Base-by-base conservation (phyloP, 192 early-diverging fungal genomes). In the Mortierella antarctica region DNA sequence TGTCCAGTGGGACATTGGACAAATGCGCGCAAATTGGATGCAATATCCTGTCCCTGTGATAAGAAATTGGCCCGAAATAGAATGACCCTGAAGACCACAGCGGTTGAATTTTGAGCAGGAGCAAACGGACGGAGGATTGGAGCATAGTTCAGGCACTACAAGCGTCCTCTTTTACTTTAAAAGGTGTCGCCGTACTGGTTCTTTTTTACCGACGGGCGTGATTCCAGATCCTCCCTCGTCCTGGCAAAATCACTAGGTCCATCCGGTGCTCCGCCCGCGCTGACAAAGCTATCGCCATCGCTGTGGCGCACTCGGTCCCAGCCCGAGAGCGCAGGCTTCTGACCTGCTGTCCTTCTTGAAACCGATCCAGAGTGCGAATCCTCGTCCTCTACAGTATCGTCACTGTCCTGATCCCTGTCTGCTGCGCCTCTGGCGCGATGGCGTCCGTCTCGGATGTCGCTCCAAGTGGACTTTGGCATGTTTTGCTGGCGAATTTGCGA, bases 191-290 rank as follows among this genome's bases (percentile, higher is more conserved):
- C 76, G 57, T 79, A 79, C 17, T 71, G 76, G 45, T 79, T 79
- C 69, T 57, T 71, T 50, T 52, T 41, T 1, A 45, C 50, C 0
- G 62, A 58, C 31, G 69, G 64, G 44, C 46, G 48, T 2, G 69
- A 71, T 40, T 79, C 68, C 21, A 79, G 18, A 52, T 79, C 76
- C 46, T 79, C 76, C 17, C 76, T 57, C 17, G 76, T 79, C 41
- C 76, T 71, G 21, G 76, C 48, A 21, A 79, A 79, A 7, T 70
- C 76, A 20, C 76, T 67, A 18, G 76, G 69, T 11, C 76, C 76
- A 55, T 79, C 76, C 14, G 39, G 52, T 18, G 60, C 15, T 17
- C 50, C 31, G 15, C 39, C 23, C 31, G 7, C 21, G 13, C 50
- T 21, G 5, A 58, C 54, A 49, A 62, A 67, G 0, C 76, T 69